Conservation (phyloP, 805 yeast genomes). For the Candida jianshihensis region DNA sequence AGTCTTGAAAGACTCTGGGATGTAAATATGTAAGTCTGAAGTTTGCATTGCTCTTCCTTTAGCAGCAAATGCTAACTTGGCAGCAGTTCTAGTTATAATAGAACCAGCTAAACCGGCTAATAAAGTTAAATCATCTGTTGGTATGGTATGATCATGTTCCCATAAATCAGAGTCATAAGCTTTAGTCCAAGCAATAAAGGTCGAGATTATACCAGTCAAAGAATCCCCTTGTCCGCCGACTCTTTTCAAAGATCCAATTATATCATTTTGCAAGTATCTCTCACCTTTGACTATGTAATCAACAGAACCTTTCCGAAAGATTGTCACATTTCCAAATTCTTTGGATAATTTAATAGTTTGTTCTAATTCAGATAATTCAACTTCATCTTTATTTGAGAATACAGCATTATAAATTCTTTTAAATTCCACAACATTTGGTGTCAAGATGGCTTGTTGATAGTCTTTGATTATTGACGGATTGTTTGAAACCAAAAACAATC, state of each 20-base stretch:
- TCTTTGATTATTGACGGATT: constrained; percentile 49
- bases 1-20: too few relatives aligned
- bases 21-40: constrained; percentile 74
- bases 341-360: constrained; percentile 38
- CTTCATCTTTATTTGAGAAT: constrained; percentile 10
- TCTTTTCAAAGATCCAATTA: constrained; percentile 65
- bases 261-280: constrained; percentile 34
- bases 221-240: constrained; percentile 98
- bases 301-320: constrained; percentile 65
- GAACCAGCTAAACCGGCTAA: constrained; percentile 71
- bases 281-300: constrained; percentile 59
- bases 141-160: constrained; percentile 35
- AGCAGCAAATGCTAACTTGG: constrained; percentile 53
- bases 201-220: constrained; percentile 76
- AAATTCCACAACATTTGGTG: constrained; percentile 90
- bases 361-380: too few relatives aligned
- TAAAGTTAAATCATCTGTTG: constrained; percentile 28
- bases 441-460: constrained; percentile 57
- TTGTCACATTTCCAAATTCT: constrained; percentile 46
- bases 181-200: constrained; percentile 72
- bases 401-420: constrained; percentile 53
- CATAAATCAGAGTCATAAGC: constrained; percentile 57
- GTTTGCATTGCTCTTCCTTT: constrained; percentile 82
- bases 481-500: constrained; percentile 58
- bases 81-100: constrained; percentile 56